Conservation (phyloP, 116 monocot species). For the Papilionanthe hybrid region DNA sequence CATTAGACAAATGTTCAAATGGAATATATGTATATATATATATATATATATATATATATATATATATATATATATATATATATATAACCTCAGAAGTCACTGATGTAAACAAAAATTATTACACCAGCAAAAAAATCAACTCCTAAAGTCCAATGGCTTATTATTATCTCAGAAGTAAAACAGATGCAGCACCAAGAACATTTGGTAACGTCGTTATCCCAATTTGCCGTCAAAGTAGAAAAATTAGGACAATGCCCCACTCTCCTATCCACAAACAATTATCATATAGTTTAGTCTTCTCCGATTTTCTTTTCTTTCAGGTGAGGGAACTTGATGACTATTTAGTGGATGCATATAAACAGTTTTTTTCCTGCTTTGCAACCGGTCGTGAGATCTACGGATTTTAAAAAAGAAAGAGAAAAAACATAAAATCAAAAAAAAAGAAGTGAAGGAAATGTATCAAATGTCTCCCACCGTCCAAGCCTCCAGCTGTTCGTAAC, state of each 20-base stretch:
- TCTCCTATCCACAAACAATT: background rate
- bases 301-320: background rate
- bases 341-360: background rate
- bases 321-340: background rate
- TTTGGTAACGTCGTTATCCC: background rate
- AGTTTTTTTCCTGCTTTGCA: background rate
- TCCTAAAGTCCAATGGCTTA: background rate
- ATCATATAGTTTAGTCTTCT: background rate
- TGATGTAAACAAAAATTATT: too few species aligned
- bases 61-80: too few species aligned
- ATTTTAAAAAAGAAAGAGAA: constrained; percentile 2
- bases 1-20: too few species aligned
- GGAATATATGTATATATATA: too few species aligned
- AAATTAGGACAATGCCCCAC: background rate
- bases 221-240: background rate
- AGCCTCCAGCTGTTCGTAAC: background rate
- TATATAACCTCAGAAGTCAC: too few species aligned
- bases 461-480: background rate
- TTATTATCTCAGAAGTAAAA: background rate
- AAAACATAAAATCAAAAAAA: background rate
- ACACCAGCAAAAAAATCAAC: background rate
- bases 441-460: background rate
- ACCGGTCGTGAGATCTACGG: background rate
- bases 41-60: too few species aligned
- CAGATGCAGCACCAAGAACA: background rate